Conservation (phyloP, 768 basidiomycete species). For the Phlebiopsis gigantea region DNA sequence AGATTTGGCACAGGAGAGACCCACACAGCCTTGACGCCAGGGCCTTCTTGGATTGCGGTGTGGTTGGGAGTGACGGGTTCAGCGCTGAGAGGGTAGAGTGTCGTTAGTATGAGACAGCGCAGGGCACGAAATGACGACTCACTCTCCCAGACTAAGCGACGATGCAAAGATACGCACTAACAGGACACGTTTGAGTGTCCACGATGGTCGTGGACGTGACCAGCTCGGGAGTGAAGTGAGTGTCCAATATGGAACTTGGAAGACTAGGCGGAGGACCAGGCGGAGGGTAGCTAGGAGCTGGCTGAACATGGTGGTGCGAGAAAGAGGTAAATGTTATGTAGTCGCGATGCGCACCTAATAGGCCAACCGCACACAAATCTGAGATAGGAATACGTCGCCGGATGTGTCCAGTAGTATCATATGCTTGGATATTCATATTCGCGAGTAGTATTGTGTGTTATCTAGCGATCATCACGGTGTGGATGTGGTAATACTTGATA, state of each 20-base stretch:
- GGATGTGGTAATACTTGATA: too few species aligned
- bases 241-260: conserved; percentile 1
- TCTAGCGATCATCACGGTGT: too few species aligned
- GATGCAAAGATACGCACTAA: background rate
- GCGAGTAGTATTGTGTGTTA: too few species aligned
- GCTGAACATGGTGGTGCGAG: too few species aligned
- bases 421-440: too few species aligned
- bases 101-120: background rate
- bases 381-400: too few species aligned
- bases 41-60: background rate
- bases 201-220: background rate
- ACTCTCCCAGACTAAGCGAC: background rate
- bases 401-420: too few species aligned
- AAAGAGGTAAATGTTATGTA: too few species aligned
- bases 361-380: too few species aligned
- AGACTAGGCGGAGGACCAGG: too few species aligned
- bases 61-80: background rate
- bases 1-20: conserved; percentile 29
- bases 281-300: too few species aligned
- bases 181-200: background rate
- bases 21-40: conserved; percentile 23
- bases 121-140: background rate
- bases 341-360: too few species aligned
- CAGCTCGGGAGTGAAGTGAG: background rate
- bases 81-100: background rate